phyloP scores from a whole-genome alignment of 2,329 filamentous ascomycete species.

The Colletotrichum tofieldiae region DNA sequence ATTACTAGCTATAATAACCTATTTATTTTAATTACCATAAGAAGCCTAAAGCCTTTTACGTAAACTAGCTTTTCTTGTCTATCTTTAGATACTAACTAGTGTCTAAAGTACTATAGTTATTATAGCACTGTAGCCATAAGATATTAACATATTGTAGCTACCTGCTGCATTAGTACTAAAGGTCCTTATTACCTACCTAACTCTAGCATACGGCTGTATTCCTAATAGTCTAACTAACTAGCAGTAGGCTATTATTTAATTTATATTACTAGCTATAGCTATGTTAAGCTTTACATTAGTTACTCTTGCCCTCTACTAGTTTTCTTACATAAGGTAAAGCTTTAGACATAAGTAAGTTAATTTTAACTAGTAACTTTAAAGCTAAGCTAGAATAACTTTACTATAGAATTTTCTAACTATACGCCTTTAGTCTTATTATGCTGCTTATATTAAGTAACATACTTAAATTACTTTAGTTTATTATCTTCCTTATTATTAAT shows the following conservation, averaged over 20 bases:
- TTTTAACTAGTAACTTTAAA: not conserved
- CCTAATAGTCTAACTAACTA: slow-evolving; percentile 28
- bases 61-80: no score
- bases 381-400: slow-evolving; percentile 43
- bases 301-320: slow-evolving; percentile 77
- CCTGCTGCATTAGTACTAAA: slow-evolving; percentile 20
- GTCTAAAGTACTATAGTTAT: no score
- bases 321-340: slow-evolving; percentile 79
- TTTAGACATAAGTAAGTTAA: slow-evolving; percentile 79
- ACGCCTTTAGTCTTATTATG: slow-evolving; percentile 75
- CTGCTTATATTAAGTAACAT: slow-evolving; percentile 81
- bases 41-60: no score
- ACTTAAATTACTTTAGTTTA: slow-evolving; percentile 78
- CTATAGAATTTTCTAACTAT: not conserved
- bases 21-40: no score
- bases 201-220: slow-evolving; percentile 20
- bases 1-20: no score
- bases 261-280: slow-evolving; percentile 57
- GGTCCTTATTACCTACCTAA: slow-evolving; percentile 5
- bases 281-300: slow-evolving; percentile 71
- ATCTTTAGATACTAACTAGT: no score
- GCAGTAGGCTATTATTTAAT: slow-evolving; percentile 33
- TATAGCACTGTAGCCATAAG: no score
- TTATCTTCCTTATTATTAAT: slow-evolving; percentile 75
- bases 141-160: no score